Percentiles rank a stretch among this genome's conserved stretches.
Evolutionary conservation across 2,329 filamentous ascomycete species (phyloP).

Genomic region (Colletotrichum gloeosporioides): DNA sequence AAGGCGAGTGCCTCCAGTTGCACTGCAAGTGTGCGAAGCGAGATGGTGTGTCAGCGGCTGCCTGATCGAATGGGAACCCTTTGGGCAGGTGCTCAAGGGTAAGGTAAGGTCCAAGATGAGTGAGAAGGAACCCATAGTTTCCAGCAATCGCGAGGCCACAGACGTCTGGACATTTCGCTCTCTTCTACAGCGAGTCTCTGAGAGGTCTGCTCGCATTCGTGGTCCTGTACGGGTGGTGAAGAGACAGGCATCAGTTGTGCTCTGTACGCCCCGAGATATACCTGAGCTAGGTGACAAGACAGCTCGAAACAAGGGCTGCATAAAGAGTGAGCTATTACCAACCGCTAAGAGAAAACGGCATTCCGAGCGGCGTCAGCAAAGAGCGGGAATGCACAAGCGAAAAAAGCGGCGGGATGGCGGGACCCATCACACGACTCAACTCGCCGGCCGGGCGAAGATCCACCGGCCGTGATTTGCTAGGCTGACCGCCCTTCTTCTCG

Average conservation of each 20-base stretch:
- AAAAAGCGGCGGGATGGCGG: neutral
- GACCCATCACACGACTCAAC: neutral
- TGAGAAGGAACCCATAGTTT: neutral
- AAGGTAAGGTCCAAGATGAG: neutral
- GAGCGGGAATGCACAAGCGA: neutral
- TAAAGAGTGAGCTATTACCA: neutral
- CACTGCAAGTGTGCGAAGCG: neutral
- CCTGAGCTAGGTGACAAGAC: neutral
- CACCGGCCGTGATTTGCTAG: conserved; percentile 10
- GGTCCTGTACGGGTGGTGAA: neutral
- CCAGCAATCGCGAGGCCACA: neutral
- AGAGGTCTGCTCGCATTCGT: neutral
- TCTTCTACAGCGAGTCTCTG: neutral
- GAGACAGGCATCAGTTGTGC: neutral
- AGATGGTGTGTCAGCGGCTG: conserved; percentile 17
- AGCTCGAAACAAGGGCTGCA: neutral
- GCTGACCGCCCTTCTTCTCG: conserved; percentile 15
- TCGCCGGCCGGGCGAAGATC: neutral
- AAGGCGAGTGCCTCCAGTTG: neutral
- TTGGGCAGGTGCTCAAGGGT: neutral
- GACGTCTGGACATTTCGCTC: neutral
- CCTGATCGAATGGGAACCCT: neutral
- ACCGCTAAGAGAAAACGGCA: neutral
- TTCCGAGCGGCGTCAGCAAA: neutral
- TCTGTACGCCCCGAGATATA: neutral